phyloP scores from a whole-genome alignment of 1,139 yeast species.

The Kluyveromyces sp. region DNA sequence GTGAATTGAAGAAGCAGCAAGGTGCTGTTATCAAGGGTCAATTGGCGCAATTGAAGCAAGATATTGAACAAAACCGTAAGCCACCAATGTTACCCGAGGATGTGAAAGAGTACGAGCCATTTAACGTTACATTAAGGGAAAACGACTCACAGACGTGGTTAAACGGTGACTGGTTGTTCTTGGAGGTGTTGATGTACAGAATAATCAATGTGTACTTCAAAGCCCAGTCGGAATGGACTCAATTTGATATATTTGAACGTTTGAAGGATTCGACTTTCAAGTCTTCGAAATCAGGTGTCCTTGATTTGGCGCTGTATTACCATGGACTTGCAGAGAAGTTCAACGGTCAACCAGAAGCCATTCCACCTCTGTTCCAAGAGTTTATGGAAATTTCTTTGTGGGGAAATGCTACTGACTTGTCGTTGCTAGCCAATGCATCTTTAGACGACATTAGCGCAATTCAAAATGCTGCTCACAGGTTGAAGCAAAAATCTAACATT shows the following conservation, averaged over 20 bases:
- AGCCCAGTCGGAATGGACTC: slow-evolving; percentile 34
- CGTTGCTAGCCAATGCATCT: slow-evolving; percentile 75
- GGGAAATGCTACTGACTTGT: slow-evolving; percentile 97
- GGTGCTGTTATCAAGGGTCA: slow-evolving; percentile 20
- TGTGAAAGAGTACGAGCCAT: slow-evolving; percentile 35
- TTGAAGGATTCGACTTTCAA: slow-evolving; percentile 69
- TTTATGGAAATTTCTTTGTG: slow-evolving; percentile 83
- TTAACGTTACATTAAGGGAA: slow-evolving; percentile 40
- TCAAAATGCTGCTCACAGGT: slow-evolving; percentile 85
- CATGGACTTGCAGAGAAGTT: slow-evolving; percentile 30
- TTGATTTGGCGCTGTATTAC: slow-evolving; percentile 73
- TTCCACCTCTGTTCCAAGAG: slow-evolving; percentile 59
- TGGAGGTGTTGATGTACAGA: slow-evolving; percentile 82
- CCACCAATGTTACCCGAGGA: slow-evolving; percentile 36
- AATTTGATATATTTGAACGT: slow-evolving; percentile 56
- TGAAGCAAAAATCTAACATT: slow-evolving; percentile 74
- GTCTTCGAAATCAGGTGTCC: slow-evolving; percentile 70
- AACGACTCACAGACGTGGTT: slow-evolving; percentile 49
- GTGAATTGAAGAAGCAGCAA: slow-evolving; percentile 17
- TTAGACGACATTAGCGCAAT: slow-evolving; percentile 82
- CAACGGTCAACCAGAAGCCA: slow-evolving; percentile 37
- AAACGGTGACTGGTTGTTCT: slow-evolving; percentile 86
- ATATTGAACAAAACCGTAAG: slow-evolving; percentile 31
- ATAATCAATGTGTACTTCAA: slow-evolving; percentile 44
- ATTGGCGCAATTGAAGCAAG: slow-evolving; percentile 30